phyloP scores from a whole-genome alignment of 2,329 filamentous ascomycete species.

The Colletotrichum sp. region DNA sequence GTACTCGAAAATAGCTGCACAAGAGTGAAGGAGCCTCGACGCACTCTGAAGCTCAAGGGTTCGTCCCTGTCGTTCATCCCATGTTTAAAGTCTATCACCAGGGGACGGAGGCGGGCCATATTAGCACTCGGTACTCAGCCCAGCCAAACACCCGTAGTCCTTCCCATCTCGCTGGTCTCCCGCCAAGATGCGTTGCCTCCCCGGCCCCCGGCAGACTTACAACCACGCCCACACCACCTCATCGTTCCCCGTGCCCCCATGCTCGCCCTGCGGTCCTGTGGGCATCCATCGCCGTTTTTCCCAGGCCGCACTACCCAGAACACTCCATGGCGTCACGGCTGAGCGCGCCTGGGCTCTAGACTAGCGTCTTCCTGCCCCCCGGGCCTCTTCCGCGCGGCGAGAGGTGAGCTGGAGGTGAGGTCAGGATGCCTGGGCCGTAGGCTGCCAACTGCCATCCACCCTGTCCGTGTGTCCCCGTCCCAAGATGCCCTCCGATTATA shows the following conservation, averaged over 20 bases:
- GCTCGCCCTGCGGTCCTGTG: not conserved
- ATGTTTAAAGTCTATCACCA: not conserved
- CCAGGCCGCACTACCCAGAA: not conserved
- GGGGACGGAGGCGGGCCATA: not conserved
- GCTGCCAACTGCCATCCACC: slow-evolving; percentile 3
- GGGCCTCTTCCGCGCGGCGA: not conserved
- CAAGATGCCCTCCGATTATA: slow-evolving; percentile 15
- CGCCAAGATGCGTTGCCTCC: not conserved
- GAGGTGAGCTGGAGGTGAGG: not conserved
- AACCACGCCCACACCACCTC: not conserved
- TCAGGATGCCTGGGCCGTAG: not conserved
- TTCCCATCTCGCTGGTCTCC: not conserved
- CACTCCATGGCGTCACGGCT: slow-evolving; percentile 17
- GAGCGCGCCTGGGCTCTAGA: slow-evolving; percentile 6
- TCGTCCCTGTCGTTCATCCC: slow-evolving; percentile 3
- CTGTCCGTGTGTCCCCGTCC: not conserved
- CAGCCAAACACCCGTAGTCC: not conserved
- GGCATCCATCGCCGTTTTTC: not conserved
- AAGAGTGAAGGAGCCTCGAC: not conserved
- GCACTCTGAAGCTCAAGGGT: not conserved
- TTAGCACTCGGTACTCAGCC: not conserved
- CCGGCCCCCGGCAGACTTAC: not conserved
- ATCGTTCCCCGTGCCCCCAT: not conserved
- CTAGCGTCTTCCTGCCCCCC: slow-evolving; percentile 9
- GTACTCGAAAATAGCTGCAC: not conserved